Conservation (phyloP, 192 early-diverging fungal species). For the Backusella sp. region DNA sequence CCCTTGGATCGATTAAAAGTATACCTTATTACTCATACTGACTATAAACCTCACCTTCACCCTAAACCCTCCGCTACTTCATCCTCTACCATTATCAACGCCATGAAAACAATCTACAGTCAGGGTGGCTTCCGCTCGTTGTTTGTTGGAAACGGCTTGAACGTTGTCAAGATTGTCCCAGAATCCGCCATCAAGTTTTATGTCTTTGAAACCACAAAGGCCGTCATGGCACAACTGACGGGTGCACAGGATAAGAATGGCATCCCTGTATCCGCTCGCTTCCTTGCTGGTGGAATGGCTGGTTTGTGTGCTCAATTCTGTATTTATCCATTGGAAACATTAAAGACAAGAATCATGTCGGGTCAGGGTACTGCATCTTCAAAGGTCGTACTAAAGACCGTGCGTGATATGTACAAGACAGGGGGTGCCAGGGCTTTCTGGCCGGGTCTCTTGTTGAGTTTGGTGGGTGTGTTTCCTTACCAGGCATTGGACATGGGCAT, state of each 20-base stretch:
- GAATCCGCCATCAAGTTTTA: conserved; percentile 76
- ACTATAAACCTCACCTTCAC: conserved; percentile 10
- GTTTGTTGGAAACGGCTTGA: conserved; percentile 74
- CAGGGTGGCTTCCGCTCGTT: conserved; percentile 68
- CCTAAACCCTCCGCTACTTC: conserved; percentile 19
- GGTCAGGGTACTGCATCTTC: conserved; percentile 38
- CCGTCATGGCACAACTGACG: conserved; percentile 36
- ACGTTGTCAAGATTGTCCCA: conserved; percentile 73
- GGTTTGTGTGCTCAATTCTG: conserved; percentile 68
- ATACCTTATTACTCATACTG: conserved; percentile 46
- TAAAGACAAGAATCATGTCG: conserved; percentile 74
- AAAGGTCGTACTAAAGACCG: conserved; percentile 42
- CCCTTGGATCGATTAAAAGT: conserved; percentile 73
- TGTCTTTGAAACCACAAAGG: conserved; percentile 65
- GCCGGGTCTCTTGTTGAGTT: conserved; percentile 29
- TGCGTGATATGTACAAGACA: conserved; percentile 57
- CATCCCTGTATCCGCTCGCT: conserved; percentile 43
- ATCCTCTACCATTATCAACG: conserved; percentile 29
- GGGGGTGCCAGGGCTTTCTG: conserved; percentile 65
- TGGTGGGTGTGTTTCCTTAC: conserved; percentile 77
- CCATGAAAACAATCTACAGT: conserved; percentile 52
- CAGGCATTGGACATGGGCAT: conserved; percentile 68
- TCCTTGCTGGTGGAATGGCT: conserved; percentile 70
- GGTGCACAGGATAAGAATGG: conserved; percentile 37
- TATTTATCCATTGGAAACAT: conserved; percentile 74